phyloP scores from a whole-genome alignment of 768 basidiomycete genomes.

The Rhodotorula diobovata region DNA sequence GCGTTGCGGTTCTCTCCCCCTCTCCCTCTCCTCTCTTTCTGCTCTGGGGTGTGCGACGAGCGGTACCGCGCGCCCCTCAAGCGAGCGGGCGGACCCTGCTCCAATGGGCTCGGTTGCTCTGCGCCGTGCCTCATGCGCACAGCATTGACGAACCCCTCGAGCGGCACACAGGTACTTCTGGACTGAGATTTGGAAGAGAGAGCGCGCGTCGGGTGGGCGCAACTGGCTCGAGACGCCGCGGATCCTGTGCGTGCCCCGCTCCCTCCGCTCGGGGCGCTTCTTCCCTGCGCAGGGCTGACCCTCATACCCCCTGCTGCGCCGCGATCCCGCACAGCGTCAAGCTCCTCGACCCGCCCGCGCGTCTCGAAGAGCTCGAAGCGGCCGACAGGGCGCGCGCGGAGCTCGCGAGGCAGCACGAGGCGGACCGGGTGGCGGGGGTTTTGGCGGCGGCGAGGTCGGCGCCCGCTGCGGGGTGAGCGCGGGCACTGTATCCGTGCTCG shows the following conservation, averaged over 20 bases:
- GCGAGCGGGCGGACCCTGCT: too few species aligned
- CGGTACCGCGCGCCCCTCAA: too few species aligned
- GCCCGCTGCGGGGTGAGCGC: neutral
- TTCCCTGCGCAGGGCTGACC: too few species aligned
- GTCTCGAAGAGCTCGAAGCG: conserved; percentile 16
- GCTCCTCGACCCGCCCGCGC: conserved; percentile 17
- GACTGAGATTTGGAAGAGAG: conserved; percentile 40
- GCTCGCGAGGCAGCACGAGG: neutral
- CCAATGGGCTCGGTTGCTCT: too few species aligned
- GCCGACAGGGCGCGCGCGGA: neutral
- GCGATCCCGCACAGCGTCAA: neutral
- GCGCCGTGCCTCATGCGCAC: neutral
- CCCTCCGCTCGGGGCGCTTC: neutral
- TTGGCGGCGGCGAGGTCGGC: neutral
- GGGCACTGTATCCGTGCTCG: too few species aligned
- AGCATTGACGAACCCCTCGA: neutral
- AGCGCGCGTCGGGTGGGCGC: conserved; percentile 35
- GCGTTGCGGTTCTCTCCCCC: conserved; percentile 56
- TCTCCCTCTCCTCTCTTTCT: neutral
- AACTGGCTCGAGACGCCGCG: conserved; percentile 41
- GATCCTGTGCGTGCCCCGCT: conserved; percentile 9
- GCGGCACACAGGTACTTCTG: conserved; percentile 36
- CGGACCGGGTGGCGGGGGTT: neutral
- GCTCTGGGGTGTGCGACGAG: too few species aligned
- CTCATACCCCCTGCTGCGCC: neutral